phyloP scores from a whole-genome alignment of 371 early-diverging fungal species.

The Zopfochytrium polystomum region DNA sequence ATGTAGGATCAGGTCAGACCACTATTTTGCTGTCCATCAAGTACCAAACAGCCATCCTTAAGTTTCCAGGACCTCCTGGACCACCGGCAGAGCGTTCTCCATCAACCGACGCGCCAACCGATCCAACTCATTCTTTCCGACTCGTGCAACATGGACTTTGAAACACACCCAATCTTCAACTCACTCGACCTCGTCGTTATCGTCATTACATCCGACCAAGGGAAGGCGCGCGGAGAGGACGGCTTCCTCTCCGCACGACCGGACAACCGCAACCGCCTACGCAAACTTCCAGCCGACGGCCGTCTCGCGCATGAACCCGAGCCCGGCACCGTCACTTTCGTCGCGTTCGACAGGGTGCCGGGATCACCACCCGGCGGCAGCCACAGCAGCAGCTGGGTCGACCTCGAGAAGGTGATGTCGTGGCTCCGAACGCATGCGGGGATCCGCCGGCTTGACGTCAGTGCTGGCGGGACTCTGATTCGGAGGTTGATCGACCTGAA shows the following conservation, averaged over 20 bases:
- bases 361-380: background rate
- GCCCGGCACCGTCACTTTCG: conserved; percentile 17
- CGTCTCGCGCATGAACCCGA: background rate
- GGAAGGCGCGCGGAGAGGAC: background rate
- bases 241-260: conserved; percentile 3
- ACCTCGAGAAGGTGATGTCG: background rate
- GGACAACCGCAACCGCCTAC: background rate
- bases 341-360: background rate
- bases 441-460: conserved; percentile 22
- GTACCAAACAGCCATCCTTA: background rate
- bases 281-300: background rate
- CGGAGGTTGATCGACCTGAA: conserved; percentile 13
- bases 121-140: conserved; percentile 15
- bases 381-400: background rate
- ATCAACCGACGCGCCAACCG: conserved; percentile 9
- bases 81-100: conserved; percentile 2
- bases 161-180: conserved; percentile 18
- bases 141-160: conserved; percentile 14
- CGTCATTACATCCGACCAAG: conserved; percentile 5
- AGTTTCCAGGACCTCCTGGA: conserved; percentile 20
- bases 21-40: background rate
- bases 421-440: conserved; percentile 1
- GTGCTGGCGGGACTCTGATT: conserved; percentile 27
- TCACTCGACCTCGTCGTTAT: conserved; percentile 7
- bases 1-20: conserved; percentile 7